These are phyloP conservation scores for Phytophthora sp. DNA, from an alignment of 352 stramenopile genomes.

Conservation along the genomic window DNA sequence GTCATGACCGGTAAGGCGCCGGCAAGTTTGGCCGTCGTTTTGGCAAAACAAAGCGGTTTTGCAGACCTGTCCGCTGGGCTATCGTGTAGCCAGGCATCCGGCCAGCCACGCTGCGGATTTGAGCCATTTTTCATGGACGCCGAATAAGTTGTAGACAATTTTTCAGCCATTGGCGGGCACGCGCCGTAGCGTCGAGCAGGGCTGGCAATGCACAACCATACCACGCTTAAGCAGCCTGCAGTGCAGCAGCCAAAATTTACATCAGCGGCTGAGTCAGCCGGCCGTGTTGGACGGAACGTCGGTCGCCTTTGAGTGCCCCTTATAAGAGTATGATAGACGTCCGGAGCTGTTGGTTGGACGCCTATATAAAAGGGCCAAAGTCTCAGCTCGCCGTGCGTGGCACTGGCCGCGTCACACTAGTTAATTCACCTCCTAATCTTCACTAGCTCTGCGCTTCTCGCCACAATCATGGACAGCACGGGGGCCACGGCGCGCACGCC, in stretches of 20 bases:
- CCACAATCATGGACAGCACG: slow-evolving; percentile 73
- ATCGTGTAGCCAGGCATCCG: slow-evolving; percentile 8
- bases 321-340: not conserved
- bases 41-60: too few relatives aligned
- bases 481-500: slow-evolving; percentile 79
- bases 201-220: not conserved
- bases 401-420: slow-evolving; percentile 26
- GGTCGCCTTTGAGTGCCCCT: too few relatives aligned
- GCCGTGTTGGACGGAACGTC: not conserved
- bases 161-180: not conserved
- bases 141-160: slow-evolving; percentile 12
- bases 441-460: not conserved
- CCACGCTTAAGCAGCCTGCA: too few relatives aligned
- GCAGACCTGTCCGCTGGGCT: too few relatives aligned
- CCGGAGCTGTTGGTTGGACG: slow-evolving; percentile 6
- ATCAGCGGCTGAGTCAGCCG: not conserved
- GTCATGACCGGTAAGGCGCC: slow-evolving; percentile 2
- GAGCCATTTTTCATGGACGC: slow-evolving; percentile 19
- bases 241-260: not conserved
- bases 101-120: slow-evolving; percentile 19
- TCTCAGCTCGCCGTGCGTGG: slow-evolving; percentile 19
- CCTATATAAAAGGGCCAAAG: slow-evolving; percentile 11
- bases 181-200: not conserved
- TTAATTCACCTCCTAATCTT: slow-evolving; percentile 20
- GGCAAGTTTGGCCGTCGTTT: too few relatives aligned